phyloP scores from a whole-genome alignment of 176 grass and related monocot genomes.

The Oryza glaberrima region DNA sequence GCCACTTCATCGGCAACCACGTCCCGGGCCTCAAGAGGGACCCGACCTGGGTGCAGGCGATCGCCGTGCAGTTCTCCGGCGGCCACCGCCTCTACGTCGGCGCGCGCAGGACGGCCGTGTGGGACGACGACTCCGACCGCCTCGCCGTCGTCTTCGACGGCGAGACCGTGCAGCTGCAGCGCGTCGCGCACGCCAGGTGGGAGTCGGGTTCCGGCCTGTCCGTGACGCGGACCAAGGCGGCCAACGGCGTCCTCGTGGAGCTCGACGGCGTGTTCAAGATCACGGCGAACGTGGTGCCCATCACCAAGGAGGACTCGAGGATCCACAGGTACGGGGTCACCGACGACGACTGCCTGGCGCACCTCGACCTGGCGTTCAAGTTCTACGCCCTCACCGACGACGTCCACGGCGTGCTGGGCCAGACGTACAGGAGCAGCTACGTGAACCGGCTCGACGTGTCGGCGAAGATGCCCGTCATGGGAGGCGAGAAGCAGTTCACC shows the following conservation, averaged over 20 bases:
- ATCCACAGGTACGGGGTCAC: slow-evolving; percentile 18
- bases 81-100: slow-evolving; percentile 39
- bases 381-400: slow-evolving; percentile 37
- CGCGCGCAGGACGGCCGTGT: slow-evolving; percentile 1
- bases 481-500: slow-evolving; percentile 21
- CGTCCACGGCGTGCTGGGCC: slow-evolving; percentile 48
- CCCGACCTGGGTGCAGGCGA: slow-evolving; percentile 36
- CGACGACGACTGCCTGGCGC: slow-evolving; percentile 23
- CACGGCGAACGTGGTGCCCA: slow-evolving; percentile 21
- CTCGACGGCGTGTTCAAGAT: slow-evolving; percentile 35
- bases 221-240: slow-evolving; percentile 33
- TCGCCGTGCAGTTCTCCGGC: slow-evolving; percentile 14
- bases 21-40: slow-evolving; percentile 26
- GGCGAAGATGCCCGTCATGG: slow-evolving; percentile 34
- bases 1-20: slow-evolving; percentile 45
- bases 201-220: not conserved
- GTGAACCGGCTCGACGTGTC: slow-evolving; percentile 42
- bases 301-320: slow-evolving; percentile 41
- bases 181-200: slow-evolving; percentile 1
- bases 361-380: slow-evolving; percentile 41
- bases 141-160: slow-evolving; percentile 35
- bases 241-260: slow-evolving; percentile 28
- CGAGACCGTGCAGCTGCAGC: slow-evolving; percentile 3
- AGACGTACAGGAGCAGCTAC: slow-evolving; percentile 38
- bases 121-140: slow-evolving; percentile 29